Percentiles rank a stretch among this genome's conserved stretches.
Evolutionary conservation across 352 stramenopile genomes (phyloP).

Genomic region (Peronospora farinosa): DNA sequence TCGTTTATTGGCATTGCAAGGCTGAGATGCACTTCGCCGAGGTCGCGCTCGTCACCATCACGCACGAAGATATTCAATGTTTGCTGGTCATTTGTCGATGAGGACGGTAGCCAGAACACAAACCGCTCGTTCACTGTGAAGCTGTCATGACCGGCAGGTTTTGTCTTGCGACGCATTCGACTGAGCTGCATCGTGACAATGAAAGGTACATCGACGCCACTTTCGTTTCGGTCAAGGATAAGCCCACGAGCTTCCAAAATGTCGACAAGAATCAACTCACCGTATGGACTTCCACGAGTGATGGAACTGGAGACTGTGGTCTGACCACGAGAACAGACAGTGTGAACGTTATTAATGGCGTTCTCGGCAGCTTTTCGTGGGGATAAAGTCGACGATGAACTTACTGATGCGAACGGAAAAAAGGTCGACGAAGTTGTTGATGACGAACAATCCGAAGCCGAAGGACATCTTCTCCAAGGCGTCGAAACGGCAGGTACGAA

Average conservation of each 20-base stretch:
- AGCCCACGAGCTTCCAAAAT: constrained; percentile 46
- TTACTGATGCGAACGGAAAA: constrained; percentile 17
- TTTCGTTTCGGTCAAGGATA: constrained; percentile 40
- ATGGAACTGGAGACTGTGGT: constrained; percentile 21
- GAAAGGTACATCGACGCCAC: constrained; percentile 40
- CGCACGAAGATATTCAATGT: constrained; percentile 46
- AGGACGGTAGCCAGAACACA: constrained; percentile 60
- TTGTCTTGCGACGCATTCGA: constrained; percentile 32
- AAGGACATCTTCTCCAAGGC: constrained; percentile 41
- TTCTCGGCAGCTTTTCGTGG: constrained; percentile 29
- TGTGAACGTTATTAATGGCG: constrained; percentile 52
- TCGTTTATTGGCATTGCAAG: constrained; percentile 62
- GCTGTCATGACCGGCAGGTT: constrained; percentile 18
- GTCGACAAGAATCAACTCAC: constrained; percentile 61
- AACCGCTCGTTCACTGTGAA: constrained; percentile 57
- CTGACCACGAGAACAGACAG: constrained; percentile 25
- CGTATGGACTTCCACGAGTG: constrained; percentile 45
- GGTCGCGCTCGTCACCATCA: constrained; percentile 41
- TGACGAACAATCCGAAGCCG: constrained; percentile 14
- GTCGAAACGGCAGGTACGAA: constrained; percentile 45
- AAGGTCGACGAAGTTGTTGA: constrained; percentile 14
- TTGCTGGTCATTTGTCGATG: constrained; percentile 35
- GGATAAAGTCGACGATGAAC: constrained; percentile 9
- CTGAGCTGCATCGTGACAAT: constrained; percentile 37
- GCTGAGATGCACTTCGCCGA: constrained; percentile 66